A percentile compares a stretch with the other conserved stretches of the same genome.
These are phyloP conservation scores for Pueraria montana DNA, from an alignment of 306 rosid genomes.

Conservation along the genomic window DNA sequence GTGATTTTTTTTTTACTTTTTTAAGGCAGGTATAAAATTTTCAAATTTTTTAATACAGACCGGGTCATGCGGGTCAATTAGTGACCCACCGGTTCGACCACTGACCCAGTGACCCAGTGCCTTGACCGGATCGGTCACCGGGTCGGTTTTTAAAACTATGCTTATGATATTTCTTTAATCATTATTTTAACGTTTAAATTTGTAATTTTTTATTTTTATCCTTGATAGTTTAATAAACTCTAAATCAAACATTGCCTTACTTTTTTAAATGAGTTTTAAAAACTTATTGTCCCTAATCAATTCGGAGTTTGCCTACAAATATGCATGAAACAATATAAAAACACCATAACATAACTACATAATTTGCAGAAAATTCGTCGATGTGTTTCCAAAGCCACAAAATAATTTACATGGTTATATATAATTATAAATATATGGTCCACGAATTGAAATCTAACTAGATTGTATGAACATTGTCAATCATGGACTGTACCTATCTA, in stretches of 20 bases:
- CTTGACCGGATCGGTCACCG: too few relatives aligned
- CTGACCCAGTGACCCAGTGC: too few relatives aligned
- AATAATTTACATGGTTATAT: background rate
- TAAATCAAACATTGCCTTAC: background rate
- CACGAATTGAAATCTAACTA: conserved; percentile 39
- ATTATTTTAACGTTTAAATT: too few relatives aligned
- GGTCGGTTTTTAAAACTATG: too few relatives aligned
- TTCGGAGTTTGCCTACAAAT: background rate
- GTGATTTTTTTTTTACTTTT: too few relatives aligned
- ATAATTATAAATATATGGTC: conserved; percentile 22
- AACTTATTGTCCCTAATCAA: background rate
- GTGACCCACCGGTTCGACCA: too few relatives aligned
- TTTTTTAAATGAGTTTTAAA: background rate
- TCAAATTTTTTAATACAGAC: too few relatives aligned
- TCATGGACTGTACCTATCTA: conserved; percentile 29
- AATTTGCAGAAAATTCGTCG: background rate
- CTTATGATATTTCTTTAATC: background rate
- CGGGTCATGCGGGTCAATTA: too few relatives aligned
- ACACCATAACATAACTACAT: background rate
- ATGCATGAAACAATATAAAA: background rate
- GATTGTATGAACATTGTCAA: conserved; percentile 13
- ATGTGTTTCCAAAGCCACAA: background rate
- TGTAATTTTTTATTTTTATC: too few relatives aligned
- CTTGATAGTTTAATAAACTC: background rate
- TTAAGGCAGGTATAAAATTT: too few relatives aligned